Conservation (phyloP, 2,329 filamentous ascomycete species). For the Aaosphaeria pasadenensis region DNA sequence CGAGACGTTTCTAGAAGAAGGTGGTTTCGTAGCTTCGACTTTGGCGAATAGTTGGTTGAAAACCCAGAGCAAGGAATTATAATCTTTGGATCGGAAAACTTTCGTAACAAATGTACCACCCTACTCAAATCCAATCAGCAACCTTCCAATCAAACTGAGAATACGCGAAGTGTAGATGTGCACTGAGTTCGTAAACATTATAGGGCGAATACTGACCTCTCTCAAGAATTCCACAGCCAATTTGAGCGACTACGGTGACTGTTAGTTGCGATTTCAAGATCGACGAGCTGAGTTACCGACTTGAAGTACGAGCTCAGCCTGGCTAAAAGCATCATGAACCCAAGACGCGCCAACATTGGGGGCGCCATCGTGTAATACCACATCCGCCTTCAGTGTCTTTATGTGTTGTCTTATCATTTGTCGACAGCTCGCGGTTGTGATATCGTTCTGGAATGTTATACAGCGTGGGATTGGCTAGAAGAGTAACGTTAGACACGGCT, state of each 20-base stretch:
- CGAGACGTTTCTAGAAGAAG: slow-evolving; percentile 91
- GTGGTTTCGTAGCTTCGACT: slow-evolving; percentile 96
- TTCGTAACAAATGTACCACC: slow-evolving; percentile 96
- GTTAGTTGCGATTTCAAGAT: slow-evolving; percentile 36
- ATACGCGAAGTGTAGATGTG: neutral
- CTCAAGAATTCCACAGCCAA: too few relatives aligned
- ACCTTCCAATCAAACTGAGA: neutral
- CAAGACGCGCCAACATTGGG: slow-evolving; percentile 97
- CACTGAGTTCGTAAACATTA: too few relatives aligned
- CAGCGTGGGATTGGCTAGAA: slow-evolving; percentile 73
- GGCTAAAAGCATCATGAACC: slow-evolving; percentile 97
- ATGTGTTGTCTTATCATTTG: slow-evolving; percentile 84
- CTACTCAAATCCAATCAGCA: slow-evolving; percentile 5
- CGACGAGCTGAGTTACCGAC: slow-evolving; percentile 69
- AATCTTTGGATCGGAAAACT: slow-evolving; percentile 95
- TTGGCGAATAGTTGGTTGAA: slow-evolving; percentile 95
- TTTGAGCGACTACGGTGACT: too few relatives aligned
- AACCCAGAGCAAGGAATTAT: slow-evolving; percentile 93
- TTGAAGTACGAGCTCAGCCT: slow-evolving; percentile 92
- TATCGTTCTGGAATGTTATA: slow-evolving; percentile 96
- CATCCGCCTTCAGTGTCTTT: slow-evolving; percentile 95
- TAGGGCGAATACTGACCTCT: too few relatives aligned
- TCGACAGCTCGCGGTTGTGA: slow-evolving; percentile 94
- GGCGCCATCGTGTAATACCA: slow-evolving; percentile 92
- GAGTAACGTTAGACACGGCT: too few relatives aligned